A percentile compares a stretch with the other conserved stretches of the same genome.
These are phyloP conservation scores for Zanthoxylum bungeanum DNA, from an alignment of 345 rosid species.

Conservation along the genomic window DNA sequence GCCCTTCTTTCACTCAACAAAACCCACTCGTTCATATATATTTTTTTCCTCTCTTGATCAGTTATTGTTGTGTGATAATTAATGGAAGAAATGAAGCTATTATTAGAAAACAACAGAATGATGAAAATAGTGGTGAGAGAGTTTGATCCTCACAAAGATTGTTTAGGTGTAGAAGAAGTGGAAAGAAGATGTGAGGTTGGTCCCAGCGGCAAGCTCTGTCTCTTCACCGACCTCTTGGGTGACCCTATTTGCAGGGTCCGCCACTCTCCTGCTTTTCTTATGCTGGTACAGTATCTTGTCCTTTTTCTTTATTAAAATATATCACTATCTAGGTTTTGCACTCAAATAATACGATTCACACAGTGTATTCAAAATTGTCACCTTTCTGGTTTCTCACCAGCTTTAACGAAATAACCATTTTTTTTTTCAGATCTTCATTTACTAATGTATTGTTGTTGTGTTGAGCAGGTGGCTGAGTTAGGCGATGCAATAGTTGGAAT, in stretches of 20 bases:
- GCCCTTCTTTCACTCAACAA: neutral
- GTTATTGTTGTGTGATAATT: neutral
- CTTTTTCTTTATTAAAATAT: neutral
- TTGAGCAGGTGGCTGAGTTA: constrained; percentile 78
- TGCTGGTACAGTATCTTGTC: constrained; percentile 53
- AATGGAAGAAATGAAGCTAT: neutral
- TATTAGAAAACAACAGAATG: constrained; percentile 8
- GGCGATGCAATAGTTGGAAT: constrained; percentile 74
- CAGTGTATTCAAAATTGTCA: too few relatives aligned
- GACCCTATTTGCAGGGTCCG: constrained; percentile 99
- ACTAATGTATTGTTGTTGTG: neutral
- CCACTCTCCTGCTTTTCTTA: constrained; percentile 90
- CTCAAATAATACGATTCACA: too few relatives aligned
- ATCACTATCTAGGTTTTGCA: neutral
- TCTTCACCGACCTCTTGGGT: constrained; percentile 93
- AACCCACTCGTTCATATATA: neutral
- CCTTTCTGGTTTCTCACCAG: too few relatives aligned
- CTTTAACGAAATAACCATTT: too few relatives aligned
- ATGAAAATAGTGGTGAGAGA: constrained; percentile 58
- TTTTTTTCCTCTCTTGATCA: too few relatives aligned
- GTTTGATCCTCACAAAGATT: constrained; percentile 59
- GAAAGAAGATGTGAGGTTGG: constrained; percentile 94
- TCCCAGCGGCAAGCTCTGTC: constrained; percentile 66
- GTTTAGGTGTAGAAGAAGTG: constrained; percentile 57
- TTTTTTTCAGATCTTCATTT: neutral